These are phyloP conservation scores for Botryotinia narcissicola DNA, from an alignment of 2,329 filamentous ascomycete genomes.

Conservation along the genomic window DNA sequence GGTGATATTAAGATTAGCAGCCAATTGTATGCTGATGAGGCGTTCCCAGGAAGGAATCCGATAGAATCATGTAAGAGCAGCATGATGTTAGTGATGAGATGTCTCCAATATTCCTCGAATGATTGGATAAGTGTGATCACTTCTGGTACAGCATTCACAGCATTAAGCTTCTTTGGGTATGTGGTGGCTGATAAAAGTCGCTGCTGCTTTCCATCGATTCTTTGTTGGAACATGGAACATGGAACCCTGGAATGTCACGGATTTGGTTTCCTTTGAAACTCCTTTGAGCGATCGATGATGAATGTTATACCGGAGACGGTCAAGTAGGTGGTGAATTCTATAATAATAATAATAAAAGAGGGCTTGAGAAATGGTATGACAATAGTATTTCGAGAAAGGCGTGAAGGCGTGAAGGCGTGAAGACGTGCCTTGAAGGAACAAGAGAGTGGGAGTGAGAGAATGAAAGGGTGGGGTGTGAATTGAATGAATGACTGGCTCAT, in stretches of 20 bases:
- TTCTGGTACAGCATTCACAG: background rate
- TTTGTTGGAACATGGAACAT: background rate
- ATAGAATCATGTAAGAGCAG: constrained; percentile 6
- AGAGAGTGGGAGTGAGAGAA: background rate
- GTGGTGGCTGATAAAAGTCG: background rate
- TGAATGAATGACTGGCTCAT: background rate
- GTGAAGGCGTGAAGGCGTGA: no score
- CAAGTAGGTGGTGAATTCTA: background rate
- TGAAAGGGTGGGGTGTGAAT: background rate
- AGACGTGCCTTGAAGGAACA: background rate
- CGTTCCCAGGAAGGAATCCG: background rate
- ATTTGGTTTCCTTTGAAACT: background rate
- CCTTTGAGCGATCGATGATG: constrained; percentile 1
- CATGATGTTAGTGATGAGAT: constrained; percentile 1
- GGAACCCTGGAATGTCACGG: background rate
- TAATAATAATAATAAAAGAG: no score
- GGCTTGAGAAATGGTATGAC: no score
- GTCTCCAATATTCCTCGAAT: background rate
- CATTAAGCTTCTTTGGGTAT: background rate
- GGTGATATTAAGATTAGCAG: background rate
- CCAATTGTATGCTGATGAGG: background rate
- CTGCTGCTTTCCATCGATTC: constrained; percentile 4
- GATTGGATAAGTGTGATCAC: background rate
- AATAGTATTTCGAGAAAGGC: no score
- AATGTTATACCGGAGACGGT: background rate